Percentiles rank a stretch among this genome's conserved stretches.
These are phyloP conservation scores for Grosmannia clavigera DNA, from an alignment of 2,329 filamentous ascomycete species.

Conservation along the genomic window DNA sequence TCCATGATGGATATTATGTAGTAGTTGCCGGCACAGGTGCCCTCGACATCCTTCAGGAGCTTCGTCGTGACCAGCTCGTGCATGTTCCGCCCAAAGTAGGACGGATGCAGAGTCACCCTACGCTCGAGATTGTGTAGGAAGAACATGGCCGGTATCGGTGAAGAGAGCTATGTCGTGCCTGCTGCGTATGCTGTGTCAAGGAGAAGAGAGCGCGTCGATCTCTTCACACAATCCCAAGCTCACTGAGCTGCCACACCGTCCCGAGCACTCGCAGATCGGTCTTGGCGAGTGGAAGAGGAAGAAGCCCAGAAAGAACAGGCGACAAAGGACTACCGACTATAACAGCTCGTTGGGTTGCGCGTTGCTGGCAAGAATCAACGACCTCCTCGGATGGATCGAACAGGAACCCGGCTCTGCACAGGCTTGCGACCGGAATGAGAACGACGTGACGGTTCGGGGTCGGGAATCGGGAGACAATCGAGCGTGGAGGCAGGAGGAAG, in stretches of 20 bases:
- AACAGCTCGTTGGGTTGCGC: background rate
- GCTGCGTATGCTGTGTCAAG: background rate
- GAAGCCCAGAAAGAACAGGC: too few relatives aligned
- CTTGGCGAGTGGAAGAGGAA: background rate
- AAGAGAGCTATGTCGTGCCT: background rate
- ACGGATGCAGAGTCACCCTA: constrained; percentile 87
- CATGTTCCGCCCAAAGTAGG: constrained; percentile 91
- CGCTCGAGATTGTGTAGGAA: constrained; percentile 97
- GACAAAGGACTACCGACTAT: too few relatives aligned
- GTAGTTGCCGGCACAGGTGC: constrained; percentile 87
- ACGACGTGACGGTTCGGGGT: background rate
- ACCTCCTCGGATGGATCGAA: background rate
- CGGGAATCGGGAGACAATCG: background rate
- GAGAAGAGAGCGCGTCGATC: background rate
- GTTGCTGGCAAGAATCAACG: too few relatives aligned
- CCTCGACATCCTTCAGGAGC: constrained; percentile 86
- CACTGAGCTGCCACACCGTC: background rate
- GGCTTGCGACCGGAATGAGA: background rate
- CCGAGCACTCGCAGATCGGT: background rate
- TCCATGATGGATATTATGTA: constrained; percentile 98
- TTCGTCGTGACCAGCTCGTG: constrained; percentile 82
- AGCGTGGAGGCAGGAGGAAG: background rate
- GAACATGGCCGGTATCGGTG: constrained; percentile 54
- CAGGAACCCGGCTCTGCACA: background rate
- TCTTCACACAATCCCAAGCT: background rate